phyloP scores from a whole-genome alignment of 345 rosid species.

The Gossypium bickii region DNA sequence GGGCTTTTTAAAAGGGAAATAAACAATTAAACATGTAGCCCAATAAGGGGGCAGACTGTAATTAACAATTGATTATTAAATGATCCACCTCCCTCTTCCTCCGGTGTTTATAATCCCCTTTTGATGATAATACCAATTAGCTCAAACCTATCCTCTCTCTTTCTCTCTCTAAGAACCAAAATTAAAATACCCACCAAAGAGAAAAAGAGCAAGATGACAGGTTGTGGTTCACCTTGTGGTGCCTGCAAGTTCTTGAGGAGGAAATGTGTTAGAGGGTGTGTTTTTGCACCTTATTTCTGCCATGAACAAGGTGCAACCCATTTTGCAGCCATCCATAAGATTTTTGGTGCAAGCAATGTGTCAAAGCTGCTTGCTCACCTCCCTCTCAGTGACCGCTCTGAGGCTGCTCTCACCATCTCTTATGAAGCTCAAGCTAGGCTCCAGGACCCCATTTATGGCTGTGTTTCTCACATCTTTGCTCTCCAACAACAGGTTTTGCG shows the following conservation, averaged over 20 bases:
- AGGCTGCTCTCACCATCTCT: constrained; percentile 86
- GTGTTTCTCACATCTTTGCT: constrained; percentile 70
- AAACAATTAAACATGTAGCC: constrained; percentile 45
- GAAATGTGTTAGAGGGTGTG: constrained; percentile 85
- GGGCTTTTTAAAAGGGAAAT: constrained; percentile 20
- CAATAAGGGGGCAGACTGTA: constrained; percentile 59
- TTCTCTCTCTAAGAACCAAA: constrained; percentile 12
- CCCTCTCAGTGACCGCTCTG: constrained; percentile 67
- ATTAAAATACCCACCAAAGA: neutral
- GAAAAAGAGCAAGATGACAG: constrained; percentile 36
- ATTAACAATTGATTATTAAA: constrained; percentile 53
- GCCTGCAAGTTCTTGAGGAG: constrained; percentile 96
- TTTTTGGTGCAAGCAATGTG: too few relatives aligned
- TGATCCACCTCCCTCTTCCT: constrained; percentile 59
- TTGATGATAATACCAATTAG: constrained; percentile 28
- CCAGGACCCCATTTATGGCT: constrained; percentile 43
- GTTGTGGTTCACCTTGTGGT: constrained; percentile 89
- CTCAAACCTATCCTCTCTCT: neutral
- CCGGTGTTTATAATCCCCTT: constrained; percentile 62
- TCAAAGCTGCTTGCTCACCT: constrained; percentile 48
- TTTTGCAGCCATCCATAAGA: too few relatives aligned
- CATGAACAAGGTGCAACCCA: constrained; percentile 89
- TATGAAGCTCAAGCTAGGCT: constrained; percentile 98
- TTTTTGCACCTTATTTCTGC: constrained; percentile 92
- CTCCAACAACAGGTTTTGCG: constrained; percentile 79